Conservation (phyloP, 2,329 filamentous ascomycete species). For the Sphaerulina musiva region DNA sequence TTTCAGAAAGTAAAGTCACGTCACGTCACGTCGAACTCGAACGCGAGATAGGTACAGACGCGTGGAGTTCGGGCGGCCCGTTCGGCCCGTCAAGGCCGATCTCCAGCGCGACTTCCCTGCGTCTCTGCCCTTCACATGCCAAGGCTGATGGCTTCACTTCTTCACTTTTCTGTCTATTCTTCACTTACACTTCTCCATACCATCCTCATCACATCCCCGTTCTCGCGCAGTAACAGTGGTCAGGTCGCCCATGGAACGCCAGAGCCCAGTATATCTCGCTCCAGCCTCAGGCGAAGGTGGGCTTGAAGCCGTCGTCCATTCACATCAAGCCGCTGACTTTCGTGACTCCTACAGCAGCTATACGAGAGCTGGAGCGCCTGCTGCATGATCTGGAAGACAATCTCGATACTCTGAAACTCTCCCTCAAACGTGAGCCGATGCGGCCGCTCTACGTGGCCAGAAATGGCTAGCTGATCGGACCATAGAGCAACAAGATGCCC, state of each 20-base stretch:
- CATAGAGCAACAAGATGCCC: conserved; percentile 54
- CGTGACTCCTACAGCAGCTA: conserved; percentile 11
- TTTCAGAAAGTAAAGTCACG: not conserved
- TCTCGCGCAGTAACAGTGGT: not conserved
- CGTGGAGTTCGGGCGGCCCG: not conserved
- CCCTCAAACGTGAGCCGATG: conserved; percentile 23
- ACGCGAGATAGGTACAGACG: not conserved
- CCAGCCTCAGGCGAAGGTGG: not conserved
- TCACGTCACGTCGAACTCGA: not conserved
- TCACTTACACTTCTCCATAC: not conserved
- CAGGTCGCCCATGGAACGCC: not conserved
- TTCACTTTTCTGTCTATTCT: not conserved
- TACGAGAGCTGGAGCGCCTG: conserved; percentile 27
- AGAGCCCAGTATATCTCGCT: not conserved
- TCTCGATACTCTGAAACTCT: conserved; percentile 24
- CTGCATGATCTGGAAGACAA: conserved; percentile 27
- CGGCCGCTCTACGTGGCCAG: not conserved
- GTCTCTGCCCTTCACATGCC: not conserved
- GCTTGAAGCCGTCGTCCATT: not conserved
- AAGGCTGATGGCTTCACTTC: not conserved
- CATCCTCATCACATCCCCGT: not conserved
- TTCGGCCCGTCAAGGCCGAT: too few species aligned
- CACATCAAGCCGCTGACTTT: not conserved
- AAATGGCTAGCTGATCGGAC: conserved; percentile 9
- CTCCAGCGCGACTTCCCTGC: not conserved